Conservation (phyloP, 106 monocot genomes). For the Narthecium ossifragum region DNA sequence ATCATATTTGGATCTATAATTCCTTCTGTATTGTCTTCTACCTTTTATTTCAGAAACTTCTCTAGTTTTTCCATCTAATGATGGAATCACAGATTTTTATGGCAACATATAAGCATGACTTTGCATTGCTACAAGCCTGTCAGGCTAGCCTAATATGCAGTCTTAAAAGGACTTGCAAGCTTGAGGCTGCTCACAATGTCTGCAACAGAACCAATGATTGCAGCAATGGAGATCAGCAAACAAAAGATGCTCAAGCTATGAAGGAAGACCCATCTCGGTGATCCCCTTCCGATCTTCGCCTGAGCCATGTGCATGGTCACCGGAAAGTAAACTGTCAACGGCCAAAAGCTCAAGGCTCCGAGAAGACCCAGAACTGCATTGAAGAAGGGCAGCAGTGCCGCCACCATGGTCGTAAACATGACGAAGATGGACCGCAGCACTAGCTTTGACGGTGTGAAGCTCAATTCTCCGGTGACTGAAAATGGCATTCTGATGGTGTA, state of each 20-base stretch:
- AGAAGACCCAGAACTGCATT: slow-evolving; percentile 63
- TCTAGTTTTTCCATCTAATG: no score
- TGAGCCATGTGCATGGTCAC: slow-evolving; percentile 65
- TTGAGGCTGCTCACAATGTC: neutral
- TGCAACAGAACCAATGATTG: slow-evolving; percentile 47
- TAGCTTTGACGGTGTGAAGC: slow-evolving; percentile 44
- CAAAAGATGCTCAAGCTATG: slow-evolving; percentile 49
- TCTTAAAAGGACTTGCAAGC: neutral
- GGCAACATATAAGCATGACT: no score
- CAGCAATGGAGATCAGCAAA: slow-evolving; percentile 38
- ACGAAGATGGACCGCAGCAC: slow-evolving; percentile 41
- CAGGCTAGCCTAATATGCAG: no score
- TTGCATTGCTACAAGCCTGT: no score
- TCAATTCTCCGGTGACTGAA: neutral
- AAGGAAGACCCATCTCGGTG: slow-evolving; percentile 34
- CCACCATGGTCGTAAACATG: slow-evolving; percentile 52
- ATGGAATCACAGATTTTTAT: no score
- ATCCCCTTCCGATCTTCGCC: slow-evolving; percentile 29
- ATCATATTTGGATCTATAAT: neutral
- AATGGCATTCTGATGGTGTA: slow-evolving; percentile 34
- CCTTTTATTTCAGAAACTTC: no score
- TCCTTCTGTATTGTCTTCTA: neutral
- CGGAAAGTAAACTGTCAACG: slow-evolving; percentile 59
- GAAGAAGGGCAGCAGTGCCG: slow-evolving; percentile 69
- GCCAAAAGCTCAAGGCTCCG: slow-evolving; percentile 65